Evolutionary conservation across 805 yeast species (phyloP), one percentile per base, ranked within the genome.

Genomic region (Myxozyma lipomycoides): DNA sequence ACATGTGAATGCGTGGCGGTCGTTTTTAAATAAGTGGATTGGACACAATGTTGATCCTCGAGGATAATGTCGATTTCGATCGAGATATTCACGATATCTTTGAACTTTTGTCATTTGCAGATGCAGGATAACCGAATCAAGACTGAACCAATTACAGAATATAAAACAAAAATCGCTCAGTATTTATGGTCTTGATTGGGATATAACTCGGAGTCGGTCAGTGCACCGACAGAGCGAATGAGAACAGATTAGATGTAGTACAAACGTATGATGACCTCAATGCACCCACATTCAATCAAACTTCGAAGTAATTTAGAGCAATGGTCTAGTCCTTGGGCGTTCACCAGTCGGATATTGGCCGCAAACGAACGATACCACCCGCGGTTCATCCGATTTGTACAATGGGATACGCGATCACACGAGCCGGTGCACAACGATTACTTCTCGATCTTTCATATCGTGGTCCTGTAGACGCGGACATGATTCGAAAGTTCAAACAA

Each of bases 401-500:
- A 10, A 50, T 50, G 54, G 54, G 47, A 17, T 50, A 50, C 40
- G 56, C 52, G 6, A 22, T 51, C 22, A 51, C 56, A n/a, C 48
- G 48, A 36, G 42, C 38, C 18, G 56, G 56, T 10, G 56, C 56
- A 17, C 52, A 51, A 36, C 47, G 56, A 4, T 38, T 51, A 32
- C 49, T 51, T 32, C 32, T 48, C 40, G 45, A 47, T 12, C 44
- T 48, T 30, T 48, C 52, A 26, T 51, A 51, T 41, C 18, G 36
- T 3, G 46, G 49, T 22, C 49, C 52, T 1, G 49, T 51, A 23
- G 56, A 51, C 32, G 40, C 26, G n/a, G 52, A 47, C 26, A 51
- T 51, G 32, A 41, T 44, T 4, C 40, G 41, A 38, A 45, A 28
- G 25, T 26, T 45, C 19, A 43, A 44, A 38, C 41, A 39, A n/a